phyloP scores from a whole-genome alignment of 2,329 filamentous ascomycete genomes.

The Decorospora gaudefroyi region DNA sequence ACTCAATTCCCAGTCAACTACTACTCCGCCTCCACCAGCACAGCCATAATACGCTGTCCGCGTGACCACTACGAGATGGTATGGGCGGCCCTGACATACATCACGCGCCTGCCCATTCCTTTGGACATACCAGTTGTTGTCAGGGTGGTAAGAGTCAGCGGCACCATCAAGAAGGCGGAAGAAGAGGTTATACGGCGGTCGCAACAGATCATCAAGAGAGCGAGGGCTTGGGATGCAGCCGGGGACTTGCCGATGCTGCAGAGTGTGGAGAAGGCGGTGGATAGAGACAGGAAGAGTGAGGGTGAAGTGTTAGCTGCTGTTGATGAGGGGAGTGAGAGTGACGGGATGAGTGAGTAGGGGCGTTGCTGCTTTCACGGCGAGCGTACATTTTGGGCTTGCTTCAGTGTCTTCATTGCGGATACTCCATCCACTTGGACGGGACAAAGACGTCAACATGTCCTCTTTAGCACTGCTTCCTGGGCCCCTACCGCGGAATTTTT shows the following conservation, averaged over 20 bases:
- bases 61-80: conserved; percentile 83
- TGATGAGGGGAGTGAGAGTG: conserved; percentile 23
- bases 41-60: conserved; percentile 84
- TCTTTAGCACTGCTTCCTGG: too few relatives aligned
- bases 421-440: too few relatives aligned
- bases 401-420: not conserved
- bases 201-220: conserved; percentile 69
- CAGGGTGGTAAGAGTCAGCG: conserved; percentile 82
- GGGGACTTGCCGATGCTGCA: conserved; percentile 20
- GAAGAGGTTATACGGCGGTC: conserved; percentile 84
- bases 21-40: conserved; percentile 87
- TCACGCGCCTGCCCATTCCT: conserved; percentile 67
- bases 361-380: not conserved
- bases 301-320: conserved; percentile 22
- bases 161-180: conserved; percentile 90
- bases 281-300: conserved; percentile 26
- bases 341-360: conserved; percentile 29
- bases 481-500: too few relatives aligned
- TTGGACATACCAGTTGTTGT: conserved; percentile 73
- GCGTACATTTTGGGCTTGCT: not conserved
- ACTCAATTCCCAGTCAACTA: conserved; percentile 73
- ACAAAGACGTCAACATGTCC: too few relatives aligned
- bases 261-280: conserved; percentile 31
- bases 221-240: conserved; percentile 54
- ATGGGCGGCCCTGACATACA: conserved; percentile 86